Conservation (phyloP, 2,329 filamentous ascomycete species). For the Aspergillus clavatus region DNA sequence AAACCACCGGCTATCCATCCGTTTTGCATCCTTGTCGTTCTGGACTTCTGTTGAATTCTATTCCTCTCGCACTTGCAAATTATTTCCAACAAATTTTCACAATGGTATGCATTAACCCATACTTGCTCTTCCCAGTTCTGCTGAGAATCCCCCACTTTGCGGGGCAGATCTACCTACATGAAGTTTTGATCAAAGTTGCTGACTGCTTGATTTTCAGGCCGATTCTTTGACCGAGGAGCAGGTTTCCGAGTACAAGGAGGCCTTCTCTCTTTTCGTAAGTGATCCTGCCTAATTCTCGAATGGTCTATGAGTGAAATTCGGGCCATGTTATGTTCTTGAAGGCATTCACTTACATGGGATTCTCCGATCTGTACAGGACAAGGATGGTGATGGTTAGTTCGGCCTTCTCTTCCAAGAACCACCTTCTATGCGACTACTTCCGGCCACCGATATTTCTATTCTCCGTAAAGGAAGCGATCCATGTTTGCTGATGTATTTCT, state of each 20-base stretch:
- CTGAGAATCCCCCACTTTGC: slow-evolving; percentile 30
- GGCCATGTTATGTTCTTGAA: neutral
- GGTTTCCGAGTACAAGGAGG: slow-evolving; percentile 99
- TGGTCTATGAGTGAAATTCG: neutral
- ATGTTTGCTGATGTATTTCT: slow-evolving; percentile 10
- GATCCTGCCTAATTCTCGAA: slow-evolving; percentile 2
- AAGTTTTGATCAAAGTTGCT: slow-evolving; percentile 21
- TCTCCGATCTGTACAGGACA: slow-evolving; percentile 57
- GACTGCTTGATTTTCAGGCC: slow-evolving; percentile 56
- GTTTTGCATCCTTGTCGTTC: neutral
- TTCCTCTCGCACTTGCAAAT: slow-evolving; percentile 13
- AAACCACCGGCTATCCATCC: slow-evolving; percentile 11
- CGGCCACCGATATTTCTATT: neutral
- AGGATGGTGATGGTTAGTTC: slow-evolving; percentile 82
- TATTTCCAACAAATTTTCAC: slow-evolving; percentile 15
- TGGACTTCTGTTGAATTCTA: slow-evolving; percentile 1
- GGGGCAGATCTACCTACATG: slow-evolving; percentile 27
- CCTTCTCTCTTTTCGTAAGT: slow-evolving; percentile 99
- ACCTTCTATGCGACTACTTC: slow-evolving; percentile 3
- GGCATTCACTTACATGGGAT: slow-evolving; percentile 16
- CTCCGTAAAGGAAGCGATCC: neutral
- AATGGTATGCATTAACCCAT: slow-evolving; percentile 26
- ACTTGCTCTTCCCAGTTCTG: slow-evolving; percentile 6
- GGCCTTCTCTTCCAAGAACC: slow-evolving; percentile 1
- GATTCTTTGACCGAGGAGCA: slow-evolving; percentile 99